phyloP scores from a whole-genome alignment of 495 filamentous ascomycete species.

The Penicillium salamii region DNA sequence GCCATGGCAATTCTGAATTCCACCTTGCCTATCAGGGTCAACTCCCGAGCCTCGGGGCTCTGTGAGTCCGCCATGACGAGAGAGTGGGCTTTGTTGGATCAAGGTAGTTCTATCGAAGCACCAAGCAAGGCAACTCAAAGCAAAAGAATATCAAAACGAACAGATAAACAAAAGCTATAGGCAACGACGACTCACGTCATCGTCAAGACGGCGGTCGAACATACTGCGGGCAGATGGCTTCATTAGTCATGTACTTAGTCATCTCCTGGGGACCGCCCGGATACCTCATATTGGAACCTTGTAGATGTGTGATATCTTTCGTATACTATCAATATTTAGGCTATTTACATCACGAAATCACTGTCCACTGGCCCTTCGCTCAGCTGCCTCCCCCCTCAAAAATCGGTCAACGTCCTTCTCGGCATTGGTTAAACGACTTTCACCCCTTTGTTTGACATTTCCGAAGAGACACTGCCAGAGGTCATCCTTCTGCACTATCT shows the following conservation, averaged over 20 bases:
- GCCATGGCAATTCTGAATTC: slow-evolving; percentile 86
- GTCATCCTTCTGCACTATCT: slow-evolving; percentile 75
- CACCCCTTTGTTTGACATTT: slow-evolving; percentile 23
- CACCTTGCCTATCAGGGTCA: slow-evolving; percentile 83
- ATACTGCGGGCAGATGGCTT: slow-evolving; percentile 10
- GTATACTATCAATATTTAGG: too few species aligned
- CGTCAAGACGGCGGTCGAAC: slow-evolving; percentile 6
- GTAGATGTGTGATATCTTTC: too few species aligned
- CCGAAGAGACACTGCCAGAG: slow-evolving; percentile 90
- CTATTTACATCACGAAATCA: too few species aligned
- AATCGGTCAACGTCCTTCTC: slow-evolving; percentile 43
- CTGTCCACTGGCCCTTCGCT: slow-evolving; percentile 28
- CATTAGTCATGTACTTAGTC: slow-evolving; percentile 10
- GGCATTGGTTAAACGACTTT: slow-evolving; percentile 20
- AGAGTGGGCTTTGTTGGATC: slow-evolving; percentile 1
- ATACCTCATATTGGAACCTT: background rate
- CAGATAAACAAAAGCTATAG: slow-evolving; percentile 7
- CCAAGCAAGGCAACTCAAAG: slow-evolving; percentile 5
- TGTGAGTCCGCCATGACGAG: slow-evolving; percentile 37
- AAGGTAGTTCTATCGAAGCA: background rate
- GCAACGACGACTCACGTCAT: slow-evolving; percentile 25
- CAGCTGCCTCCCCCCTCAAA: slow-evolving; percentile 47
- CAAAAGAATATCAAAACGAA: background rate
- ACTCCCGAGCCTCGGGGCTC: slow-evolving; percentile 68
- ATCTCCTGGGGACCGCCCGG: background rate